Percentiles rank a stretch among this genome's conserved stretches.
Conservation (phyloP, 2,329 filamentous ascomycete species). For the Claviceps quebecensis region DNA sequence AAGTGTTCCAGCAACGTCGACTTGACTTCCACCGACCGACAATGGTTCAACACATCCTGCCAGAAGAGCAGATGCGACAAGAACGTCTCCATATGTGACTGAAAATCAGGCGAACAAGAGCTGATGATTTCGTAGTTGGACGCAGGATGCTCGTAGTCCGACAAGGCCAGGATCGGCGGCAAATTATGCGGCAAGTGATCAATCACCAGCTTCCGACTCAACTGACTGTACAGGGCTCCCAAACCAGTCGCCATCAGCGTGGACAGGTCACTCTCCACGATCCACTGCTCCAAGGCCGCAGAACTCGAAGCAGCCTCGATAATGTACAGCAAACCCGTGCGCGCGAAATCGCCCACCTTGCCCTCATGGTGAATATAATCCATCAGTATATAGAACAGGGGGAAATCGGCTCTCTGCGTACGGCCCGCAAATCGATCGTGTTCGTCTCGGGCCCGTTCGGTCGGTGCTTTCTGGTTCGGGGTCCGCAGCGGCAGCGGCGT, state of each 20-base stretch:
- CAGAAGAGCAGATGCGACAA: conserved; percentile 91
- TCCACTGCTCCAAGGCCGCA: conserved; percentile 77
- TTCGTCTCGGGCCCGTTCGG: conserved; percentile 34
- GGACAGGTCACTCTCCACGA: conserved; percentile 90
- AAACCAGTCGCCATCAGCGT: conserved; percentile 95
- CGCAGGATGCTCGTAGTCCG: conserved; percentile 69
- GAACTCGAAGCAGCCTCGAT: conserved; percentile 86
- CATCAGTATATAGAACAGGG: conserved; percentile 86
- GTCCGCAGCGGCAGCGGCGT: conserved; percentile 22
- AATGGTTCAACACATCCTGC: conserved; percentile 97
- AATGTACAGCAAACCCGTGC: conserved; percentile 87
- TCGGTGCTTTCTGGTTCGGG: conserved; percentile 10
- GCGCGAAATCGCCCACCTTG: conserved; percentile 85
- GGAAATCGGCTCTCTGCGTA: conserved; percentile 84
- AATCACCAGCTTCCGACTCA: conserved; percentile 68
- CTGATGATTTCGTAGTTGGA: conserved; percentile 57
- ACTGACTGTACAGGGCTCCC: conserved; percentile 56
- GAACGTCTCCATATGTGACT: conserved; percentile 82
- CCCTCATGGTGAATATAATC: conserved; percentile 96
- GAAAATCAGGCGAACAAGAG: conserved; percentile 61
- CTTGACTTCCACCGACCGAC: conserved; percentile 79
- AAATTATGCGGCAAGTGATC: conserved; percentile 60
- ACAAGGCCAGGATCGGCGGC: conserved; percentile 74
- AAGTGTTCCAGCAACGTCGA: conserved; percentile 92
- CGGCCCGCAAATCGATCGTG: conserved; percentile 74